Percentiles rank a stretch among this genome's conserved stretches.
These are phyloP conservation scores for Vigna hirtella DNA, from an alignment of 306 rosid species.

Conservation along the genomic window DNA sequence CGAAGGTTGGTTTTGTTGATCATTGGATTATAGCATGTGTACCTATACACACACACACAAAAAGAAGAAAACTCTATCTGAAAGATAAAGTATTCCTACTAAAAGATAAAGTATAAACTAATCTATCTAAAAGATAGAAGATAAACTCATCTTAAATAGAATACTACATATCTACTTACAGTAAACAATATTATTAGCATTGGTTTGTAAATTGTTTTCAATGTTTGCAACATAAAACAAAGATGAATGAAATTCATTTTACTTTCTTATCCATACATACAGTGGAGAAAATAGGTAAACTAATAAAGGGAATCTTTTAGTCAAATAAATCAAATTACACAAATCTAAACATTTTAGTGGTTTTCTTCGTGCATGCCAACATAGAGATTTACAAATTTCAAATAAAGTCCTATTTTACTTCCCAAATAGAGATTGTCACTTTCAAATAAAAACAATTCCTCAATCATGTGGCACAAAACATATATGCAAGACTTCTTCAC, in stretches of 20 bases:
- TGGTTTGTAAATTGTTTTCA: conserved; percentile 15
- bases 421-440: neutral
- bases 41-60: neutral
- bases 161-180: neutral
- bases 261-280: neutral
- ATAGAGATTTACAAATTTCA: neutral
- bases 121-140: neutral
- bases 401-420: conserved; percentile 19
- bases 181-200: neutral
- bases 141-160: neutral
- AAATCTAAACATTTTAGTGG: neutral
- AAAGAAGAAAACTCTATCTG: neutral
- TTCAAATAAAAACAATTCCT: neutral
- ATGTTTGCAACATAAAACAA: conserved; percentile 8
- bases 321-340: conserved; percentile 18
- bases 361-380: neutral
- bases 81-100: neutral
- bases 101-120: neutral
- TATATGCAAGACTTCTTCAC: neutral
- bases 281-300: neutral
- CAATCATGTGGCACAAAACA: conserved; percentile 1
- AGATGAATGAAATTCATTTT: conserved; percentile 18
- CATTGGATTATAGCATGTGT: conserved; percentile 3
- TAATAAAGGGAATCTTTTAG: neutral
- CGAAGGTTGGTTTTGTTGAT: conserved; percentile 68